These are phyloP conservation scores for Dioscorea alata DNA, from an alignment of 106 monocot species.

Conservation along the genomic window DNA sequence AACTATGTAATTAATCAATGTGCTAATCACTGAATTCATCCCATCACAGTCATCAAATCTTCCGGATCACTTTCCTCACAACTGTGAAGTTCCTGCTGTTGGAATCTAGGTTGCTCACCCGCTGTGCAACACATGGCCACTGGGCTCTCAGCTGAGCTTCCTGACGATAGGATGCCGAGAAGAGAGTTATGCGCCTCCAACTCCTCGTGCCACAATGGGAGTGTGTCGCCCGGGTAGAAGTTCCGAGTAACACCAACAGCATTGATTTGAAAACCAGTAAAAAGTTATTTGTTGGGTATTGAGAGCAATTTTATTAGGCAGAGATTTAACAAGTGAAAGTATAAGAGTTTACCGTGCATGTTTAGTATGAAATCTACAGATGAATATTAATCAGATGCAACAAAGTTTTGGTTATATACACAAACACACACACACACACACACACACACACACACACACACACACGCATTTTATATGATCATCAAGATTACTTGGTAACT, in stretches of 20 bases:
- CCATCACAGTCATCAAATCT: too few relatives aligned
- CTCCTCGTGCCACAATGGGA: conserved; percentile 83
- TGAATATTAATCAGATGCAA: too few relatives aligned
- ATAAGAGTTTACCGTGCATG: not conserved
- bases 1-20: too few relatives aligned
- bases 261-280: conserved; percentile 46
- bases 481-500: not conserved
- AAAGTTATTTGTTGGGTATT: too few relatives aligned
- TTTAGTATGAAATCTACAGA: not conserved
- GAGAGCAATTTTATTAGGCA: not conserved
- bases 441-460: too few relatives aligned
- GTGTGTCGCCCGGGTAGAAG: conserved; percentile 54
- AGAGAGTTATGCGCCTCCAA: conserved; percentile 58
- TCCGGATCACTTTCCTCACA: too few relatives aligned
- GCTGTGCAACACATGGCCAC: conserved; percentile 80
- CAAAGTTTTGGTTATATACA: not conserved
- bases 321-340: not conserved
- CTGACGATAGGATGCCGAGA: conserved; percentile 37
- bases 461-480: not conserved
- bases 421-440: too few relatives aligned
- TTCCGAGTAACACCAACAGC: conserved; percentile 54
- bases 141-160: conserved; percentile 22
- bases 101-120: too few relatives aligned
- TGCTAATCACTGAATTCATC: too few relatives aligned
- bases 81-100: too few relatives aligned